Evolutionary conservation across 768 basidiomycete genomes (phyloP).

Genomic region (Nidularia pulvinata): DNA sequence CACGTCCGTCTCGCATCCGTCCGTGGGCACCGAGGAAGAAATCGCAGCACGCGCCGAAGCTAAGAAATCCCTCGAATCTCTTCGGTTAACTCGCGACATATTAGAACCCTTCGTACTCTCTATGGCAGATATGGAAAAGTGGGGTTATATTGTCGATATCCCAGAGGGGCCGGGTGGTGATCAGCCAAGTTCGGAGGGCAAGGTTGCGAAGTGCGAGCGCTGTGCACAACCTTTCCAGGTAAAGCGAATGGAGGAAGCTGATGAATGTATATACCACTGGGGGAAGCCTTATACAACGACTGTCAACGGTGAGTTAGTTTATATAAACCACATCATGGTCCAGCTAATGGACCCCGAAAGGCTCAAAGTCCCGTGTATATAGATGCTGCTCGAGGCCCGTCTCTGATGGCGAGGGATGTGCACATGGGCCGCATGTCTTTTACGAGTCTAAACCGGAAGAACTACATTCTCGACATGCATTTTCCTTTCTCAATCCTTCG

Average conservation of each 20-base stretch:
- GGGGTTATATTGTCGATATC: slow-evolving; percentile 71
- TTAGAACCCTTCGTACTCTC: slow-evolving; percentile 65
- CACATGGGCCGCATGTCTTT: slow-evolving; percentile 87
- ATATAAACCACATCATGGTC: too few relatives aligned
- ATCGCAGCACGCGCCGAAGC: slow-evolving; percentile 54
- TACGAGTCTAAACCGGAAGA: slow-evolving; percentile 67
- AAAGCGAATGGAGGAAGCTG: slow-evolving; percentile 50
- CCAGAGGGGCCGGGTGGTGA: slow-evolving; percentile 69
- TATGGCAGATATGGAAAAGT: slow-evolving; percentile 52
- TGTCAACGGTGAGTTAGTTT: slow-evolving; percentile 54
- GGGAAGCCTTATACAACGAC: slow-evolving; percentile 65
- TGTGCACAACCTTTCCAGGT: slow-evolving; percentile 75
- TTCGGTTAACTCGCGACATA: slow-evolving; percentile 49
- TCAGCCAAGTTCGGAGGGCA: slow-evolving; percentile 59
- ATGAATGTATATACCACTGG: slow-evolving; percentile 83
- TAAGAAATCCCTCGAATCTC: slow-evolving; percentile 48
- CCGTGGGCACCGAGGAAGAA: slow-evolving; percentile 77
- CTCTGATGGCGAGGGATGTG: slow-evolving; percentile 65
- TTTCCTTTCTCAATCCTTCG: slow-evolving; percentile 44
- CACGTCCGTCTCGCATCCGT: slow-evolving; percentile 57
- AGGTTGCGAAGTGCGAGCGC: slow-evolving; percentile 73
- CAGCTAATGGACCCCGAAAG: slow-evolving; percentile 25
- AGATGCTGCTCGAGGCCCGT: slow-evolving; percentile 77
- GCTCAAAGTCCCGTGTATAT: slow-evolving; percentile 68
- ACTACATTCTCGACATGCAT: slow-evolving; percentile 76